phyloP scores from a whole-genome alignment of 2,329 filamentous ascomycete species.

The Metarhizium brunneum region DNA sequence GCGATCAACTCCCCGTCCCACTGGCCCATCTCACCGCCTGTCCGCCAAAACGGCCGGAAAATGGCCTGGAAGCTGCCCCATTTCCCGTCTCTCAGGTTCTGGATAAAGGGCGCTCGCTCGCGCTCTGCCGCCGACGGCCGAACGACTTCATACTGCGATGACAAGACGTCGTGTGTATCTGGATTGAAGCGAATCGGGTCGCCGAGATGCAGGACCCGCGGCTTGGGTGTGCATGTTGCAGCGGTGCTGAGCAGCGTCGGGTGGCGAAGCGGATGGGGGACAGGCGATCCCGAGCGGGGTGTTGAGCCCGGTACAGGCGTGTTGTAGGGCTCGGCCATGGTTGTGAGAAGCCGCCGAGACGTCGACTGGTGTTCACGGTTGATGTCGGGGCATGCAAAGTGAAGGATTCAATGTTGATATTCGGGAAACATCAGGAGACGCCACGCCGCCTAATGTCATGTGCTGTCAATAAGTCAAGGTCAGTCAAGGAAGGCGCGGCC shows the following conservation, averaged over 20 bases:
- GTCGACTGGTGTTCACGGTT: not conserved
- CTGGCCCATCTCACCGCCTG: constrained; percentile 56
- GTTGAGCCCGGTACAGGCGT: constrained; percentile 36
- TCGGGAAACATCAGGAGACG: too few relatives aligned
- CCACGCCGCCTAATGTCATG: too few relatives aligned
- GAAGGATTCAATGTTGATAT: not conserved
- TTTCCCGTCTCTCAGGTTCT: constrained; percentile 37
- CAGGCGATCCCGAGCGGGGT: constrained; percentile 33
- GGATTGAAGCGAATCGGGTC: constrained; percentile 48
- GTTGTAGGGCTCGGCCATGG: constrained; percentile 38
- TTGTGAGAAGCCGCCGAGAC: not conserved
- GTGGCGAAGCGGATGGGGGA: constrained; percentile 5
- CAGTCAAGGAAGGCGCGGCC: too few relatives aligned
- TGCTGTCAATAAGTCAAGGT: too few relatives aligned
- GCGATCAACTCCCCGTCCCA: constrained; percentile 53
- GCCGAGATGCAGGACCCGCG: constrained; percentile 65
- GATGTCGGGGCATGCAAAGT: not conserved
- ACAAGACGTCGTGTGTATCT: constrained; percentile 34
- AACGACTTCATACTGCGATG: constrained; percentile 36
- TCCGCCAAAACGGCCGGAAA: constrained; percentile 53
- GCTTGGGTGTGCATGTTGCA: constrained; percentile 18
- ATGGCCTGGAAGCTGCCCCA: constrained; percentile 48
- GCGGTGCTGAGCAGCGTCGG: not conserved
- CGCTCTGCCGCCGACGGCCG: constrained; percentile 42
- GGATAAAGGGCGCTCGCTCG: constrained; percentile 37